Percentiles rank a stretch among this genome's conserved stretches.
Conservation (phyloP, 2,329 filamentous ascomycete species). For the Paecilomyces sp. region DNA sequence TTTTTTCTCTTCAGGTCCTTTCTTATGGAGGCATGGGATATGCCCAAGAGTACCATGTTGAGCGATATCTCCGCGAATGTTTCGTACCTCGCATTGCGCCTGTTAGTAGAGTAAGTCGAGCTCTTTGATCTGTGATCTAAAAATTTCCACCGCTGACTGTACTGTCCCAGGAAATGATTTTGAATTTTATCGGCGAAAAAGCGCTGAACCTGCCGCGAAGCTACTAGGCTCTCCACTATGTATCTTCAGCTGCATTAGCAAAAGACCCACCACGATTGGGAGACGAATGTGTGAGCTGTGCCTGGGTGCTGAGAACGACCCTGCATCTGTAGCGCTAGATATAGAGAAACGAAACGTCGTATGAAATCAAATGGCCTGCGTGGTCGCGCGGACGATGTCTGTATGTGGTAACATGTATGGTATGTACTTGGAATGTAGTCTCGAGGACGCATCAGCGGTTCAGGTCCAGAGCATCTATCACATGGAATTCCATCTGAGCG, state of each 20-base stretch:
- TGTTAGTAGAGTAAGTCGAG: slow-evolving; percentile 40
- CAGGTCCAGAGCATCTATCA: background rate
- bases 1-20: slow-evolving; percentile 27
- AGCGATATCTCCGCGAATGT: slow-evolving; percentile 55
- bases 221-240: slow-evolving; percentile 23
- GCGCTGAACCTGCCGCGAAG: slow-evolving; percentile 33
- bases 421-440: background rate
- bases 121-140: background rate
- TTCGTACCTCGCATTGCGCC: slow-evolving; percentile 59
- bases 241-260: background rate
- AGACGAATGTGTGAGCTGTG: background rate
- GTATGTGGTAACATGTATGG: no score
- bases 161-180: slow-evolving; percentile 57
- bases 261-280: slow-evolving; percentile 1
- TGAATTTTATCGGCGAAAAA: slow-evolving; percentile 55
- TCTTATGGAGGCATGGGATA: slow-evolving; percentile 58
- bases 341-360: background rate
- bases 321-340: background rate
- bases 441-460: background rate
- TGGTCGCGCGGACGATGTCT: background rate
- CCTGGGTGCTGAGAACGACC: background rate
- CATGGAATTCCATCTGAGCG: background rate
- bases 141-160: background rate
- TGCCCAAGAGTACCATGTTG: slow-evolving; percentile 56
- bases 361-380: background rate